Conservation (phyloP, 2,329 filamentous ascomycete species). For the Helotiales sp. region DNA sequence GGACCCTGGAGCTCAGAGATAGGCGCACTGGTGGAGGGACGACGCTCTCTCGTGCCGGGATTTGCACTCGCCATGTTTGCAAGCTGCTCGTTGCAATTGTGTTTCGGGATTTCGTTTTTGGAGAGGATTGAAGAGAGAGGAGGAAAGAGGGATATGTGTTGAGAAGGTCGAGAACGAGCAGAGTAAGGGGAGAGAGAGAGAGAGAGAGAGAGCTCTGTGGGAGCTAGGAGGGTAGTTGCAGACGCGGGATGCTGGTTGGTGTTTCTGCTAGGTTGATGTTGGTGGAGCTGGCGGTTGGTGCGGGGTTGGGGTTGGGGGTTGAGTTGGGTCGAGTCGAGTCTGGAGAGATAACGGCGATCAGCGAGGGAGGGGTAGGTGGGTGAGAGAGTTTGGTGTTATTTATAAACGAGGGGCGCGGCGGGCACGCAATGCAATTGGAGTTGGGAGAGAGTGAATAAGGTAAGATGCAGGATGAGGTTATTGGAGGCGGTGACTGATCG, state of each 20-base stretch:
- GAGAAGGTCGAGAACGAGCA: slow-evolving; percentile 4
- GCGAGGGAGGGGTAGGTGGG: background rate
- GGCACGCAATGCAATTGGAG: background rate
- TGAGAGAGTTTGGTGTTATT: background rate
- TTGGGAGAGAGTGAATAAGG: background rate
- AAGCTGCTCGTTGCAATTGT: slow-evolving; percentile 8
- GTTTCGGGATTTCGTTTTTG: background rate
- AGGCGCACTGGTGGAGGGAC: slow-evolving; percentile 80
- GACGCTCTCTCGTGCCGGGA: slow-evolving; percentile 64
- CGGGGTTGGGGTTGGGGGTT: slow-evolving; percentile 4
- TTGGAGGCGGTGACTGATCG: background rate
- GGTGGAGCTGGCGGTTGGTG: slow-evolving; percentile 2
- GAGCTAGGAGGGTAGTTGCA: slow-evolving; percentile 1
- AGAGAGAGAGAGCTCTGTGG: slow-evolving; percentile 10
- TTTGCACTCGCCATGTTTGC: slow-evolving; percentile 9
- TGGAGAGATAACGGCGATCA: slow-evolving; percentile 7
- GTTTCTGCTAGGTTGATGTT: background rate
- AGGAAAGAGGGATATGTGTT: background rate
- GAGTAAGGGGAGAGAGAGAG: no score
- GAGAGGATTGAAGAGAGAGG: background rate
- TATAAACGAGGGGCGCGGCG: background rate
- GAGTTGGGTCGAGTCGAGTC: background rate
- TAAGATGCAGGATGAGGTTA: background rate
- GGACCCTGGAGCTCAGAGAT: slow-evolving; percentile 86
- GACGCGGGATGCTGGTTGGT: background rate